phyloP scores from a whole-genome alignment of 2,329 filamentous ascomycete genomes.

The Ceratocystis colombiana region DNA sequence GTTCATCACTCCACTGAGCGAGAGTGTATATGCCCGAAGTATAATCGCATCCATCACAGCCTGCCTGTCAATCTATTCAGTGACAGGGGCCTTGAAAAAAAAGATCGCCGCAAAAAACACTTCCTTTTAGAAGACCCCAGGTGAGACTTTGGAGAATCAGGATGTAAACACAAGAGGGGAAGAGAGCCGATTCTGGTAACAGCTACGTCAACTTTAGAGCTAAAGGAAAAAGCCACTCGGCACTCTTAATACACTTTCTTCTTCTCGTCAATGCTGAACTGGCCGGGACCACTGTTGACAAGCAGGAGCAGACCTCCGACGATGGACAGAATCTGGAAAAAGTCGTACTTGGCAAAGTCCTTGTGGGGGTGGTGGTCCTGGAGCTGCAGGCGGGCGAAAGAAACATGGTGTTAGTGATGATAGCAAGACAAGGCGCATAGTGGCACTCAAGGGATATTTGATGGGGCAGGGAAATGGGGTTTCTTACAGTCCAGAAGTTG shows the following conservation, averaged over 20 bases:
- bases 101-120: not conserved
- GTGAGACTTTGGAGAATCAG: not conserved
- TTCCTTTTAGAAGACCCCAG: not conserved
- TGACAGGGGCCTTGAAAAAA: constrained; percentile 13
- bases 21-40: constrained; percentile 6
- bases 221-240: not conserved
- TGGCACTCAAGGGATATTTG: not conserved
- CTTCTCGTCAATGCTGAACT: constrained; percentile 99
- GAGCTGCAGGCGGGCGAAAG: constrained; percentile 47
- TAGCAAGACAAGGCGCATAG: too few species aligned
- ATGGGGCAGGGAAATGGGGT: not conserved
- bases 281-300: constrained; percentile 96
- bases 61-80: constrained; percentile 7
- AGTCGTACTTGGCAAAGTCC: constrained; percentile 99
- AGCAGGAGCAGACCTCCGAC: constrained; percentile 91
- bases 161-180: not conserved
- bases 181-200: not conserved
- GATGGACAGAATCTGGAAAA: constrained; percentile 99
- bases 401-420: constrained; percentile 19
- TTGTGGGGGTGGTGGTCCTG: constrained; percentile 98
- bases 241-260: constrained; percentile 88
- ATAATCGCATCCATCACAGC: constrained; percentile 13
- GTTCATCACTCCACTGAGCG: constrained; percentile 6
- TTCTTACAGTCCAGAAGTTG: constrained; percentile 97
- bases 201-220: not conserved